phyloP scores from a whole-genome alignment of 1,284 basidiomycete genomes.

The Melampsora occidentalis region DNA sequence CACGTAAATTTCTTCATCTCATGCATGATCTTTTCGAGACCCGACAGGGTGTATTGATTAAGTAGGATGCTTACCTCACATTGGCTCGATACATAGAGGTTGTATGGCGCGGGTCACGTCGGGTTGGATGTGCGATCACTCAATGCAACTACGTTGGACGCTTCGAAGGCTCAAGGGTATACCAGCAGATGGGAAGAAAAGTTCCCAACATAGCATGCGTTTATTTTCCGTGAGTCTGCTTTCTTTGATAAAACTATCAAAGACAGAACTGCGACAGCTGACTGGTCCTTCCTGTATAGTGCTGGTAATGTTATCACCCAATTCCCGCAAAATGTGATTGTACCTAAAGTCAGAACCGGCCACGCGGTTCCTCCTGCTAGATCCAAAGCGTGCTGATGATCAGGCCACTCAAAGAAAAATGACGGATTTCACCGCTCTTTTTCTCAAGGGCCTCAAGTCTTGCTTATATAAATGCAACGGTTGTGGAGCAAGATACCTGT shows the following conservation, averaged over 20 bases:
- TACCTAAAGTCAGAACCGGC: background rate
- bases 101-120: background rate
- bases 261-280: too few species aligned
- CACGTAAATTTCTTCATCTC: background rate
- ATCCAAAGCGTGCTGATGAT: too few species aligned
- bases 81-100: background rate
- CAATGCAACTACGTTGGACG: background rate
- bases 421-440: too few species aligned
- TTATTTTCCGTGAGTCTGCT: background rate
- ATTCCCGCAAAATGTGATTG: constrained; percentile 4
- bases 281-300: too few species aligned
- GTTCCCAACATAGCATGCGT: background rate
- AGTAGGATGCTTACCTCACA: background rate
- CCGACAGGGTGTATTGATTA: background rate
- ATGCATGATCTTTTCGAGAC: background rate
- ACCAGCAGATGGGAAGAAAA: background rate
- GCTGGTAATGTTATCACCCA: background rate
- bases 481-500: too few species aligned
- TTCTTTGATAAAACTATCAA: too few species aligned
- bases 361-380: too few species aligned
- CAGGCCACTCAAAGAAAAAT: too few species aligned
- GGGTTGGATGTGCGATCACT: constrained; percentile 4
- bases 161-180: background rate
- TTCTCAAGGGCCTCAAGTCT: too few species aligned
- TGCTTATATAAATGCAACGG: too few species aligned